Conservation (phyloP, 768 basidiomycete genomes). For the Tricholoma sp. region DNA sequence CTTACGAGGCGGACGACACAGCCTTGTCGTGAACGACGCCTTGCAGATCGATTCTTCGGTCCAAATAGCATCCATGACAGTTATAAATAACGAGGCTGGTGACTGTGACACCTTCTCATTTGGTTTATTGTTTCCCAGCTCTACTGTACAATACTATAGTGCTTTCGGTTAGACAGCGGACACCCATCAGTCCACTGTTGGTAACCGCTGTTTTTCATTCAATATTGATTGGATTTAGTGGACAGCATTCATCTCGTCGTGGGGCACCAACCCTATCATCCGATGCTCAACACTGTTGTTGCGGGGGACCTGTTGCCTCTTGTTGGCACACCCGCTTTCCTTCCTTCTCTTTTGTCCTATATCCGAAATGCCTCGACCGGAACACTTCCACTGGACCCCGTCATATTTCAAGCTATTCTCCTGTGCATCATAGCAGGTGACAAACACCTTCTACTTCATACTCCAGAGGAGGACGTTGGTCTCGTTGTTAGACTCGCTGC, state of each 20-base stretch:
- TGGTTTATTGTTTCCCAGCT: too few relatives aligned
- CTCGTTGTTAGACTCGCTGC: constrained; percentile 52
- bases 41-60: neutral
- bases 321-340: constrained; percentile 40
- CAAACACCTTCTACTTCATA: constrained; percentile 60
- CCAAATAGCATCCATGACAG: neutral
- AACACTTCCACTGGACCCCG: constrained; percentile 52
- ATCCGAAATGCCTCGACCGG: constrained; percentile 40
- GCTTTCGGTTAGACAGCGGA: too few relatives aligned
- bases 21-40: neutral
- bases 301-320: constrained; percentile 25
- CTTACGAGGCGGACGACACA: neutral
- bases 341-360: constrained; percentile 44
- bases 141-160: too few relatives aligned
- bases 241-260: neutral
- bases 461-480: constrained; percentile 59
- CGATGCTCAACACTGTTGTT: constrained; percentile 14
- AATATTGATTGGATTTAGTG: neutral
- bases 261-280: neutral
- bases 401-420: constrained; percentile 61
- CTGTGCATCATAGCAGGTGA: constrained; percentile 59
- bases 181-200: neutral
- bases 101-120: neutral
- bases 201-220: neutral
- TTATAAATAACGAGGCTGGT: neutral